Evolutionary conservation across 78 protist genomes (phyloP).

Genomic region (Capsaspora owczarzaki): DNA sequence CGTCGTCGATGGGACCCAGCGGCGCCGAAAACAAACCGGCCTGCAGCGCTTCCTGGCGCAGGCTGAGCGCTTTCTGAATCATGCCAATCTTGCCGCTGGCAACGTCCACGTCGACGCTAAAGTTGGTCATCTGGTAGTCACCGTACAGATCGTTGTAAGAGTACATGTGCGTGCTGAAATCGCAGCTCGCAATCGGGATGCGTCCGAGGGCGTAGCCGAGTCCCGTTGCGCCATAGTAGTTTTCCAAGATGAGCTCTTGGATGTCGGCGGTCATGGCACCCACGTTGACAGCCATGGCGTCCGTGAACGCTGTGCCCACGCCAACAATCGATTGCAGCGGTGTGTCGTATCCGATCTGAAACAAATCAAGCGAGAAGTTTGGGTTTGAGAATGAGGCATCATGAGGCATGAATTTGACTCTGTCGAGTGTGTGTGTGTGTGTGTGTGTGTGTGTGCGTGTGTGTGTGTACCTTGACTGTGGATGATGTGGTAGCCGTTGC

Average conservation of each 20-base stretch:
- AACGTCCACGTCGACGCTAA: no score
- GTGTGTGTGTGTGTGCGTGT: no score
- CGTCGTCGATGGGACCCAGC: neutral
- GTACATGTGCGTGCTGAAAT: conserved; percentile 8
- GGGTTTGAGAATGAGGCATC: no score
- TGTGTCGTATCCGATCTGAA: neutral
- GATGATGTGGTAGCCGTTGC: no score
- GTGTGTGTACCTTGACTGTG: no score
- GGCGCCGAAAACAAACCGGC: neutral
- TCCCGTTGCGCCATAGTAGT: conserved; percentile 11
- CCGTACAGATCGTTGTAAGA: conserved; percentile 23
- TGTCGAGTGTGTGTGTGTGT: no score
- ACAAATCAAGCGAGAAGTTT: no score
- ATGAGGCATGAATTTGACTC: no score
- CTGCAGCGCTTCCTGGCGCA: no score
- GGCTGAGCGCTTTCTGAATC: conserved; percentile 6
- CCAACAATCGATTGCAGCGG: conserved; percentile 23
- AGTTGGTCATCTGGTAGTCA: conserved; percentile 5
- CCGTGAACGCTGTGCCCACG: conserved; percentile 51
- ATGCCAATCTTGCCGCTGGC: neutral
- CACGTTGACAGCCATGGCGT: conserved; percentile 28
- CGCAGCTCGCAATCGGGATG: conserved; percentile 33
- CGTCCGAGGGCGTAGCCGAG: conserved; percentile 30
- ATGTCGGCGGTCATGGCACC: neutral
- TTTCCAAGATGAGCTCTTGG: neutral